Base-by-base conservation (phyloP, 2,329 filamentous ascomycete species). In the Bipolaris oryzae region DNA sequence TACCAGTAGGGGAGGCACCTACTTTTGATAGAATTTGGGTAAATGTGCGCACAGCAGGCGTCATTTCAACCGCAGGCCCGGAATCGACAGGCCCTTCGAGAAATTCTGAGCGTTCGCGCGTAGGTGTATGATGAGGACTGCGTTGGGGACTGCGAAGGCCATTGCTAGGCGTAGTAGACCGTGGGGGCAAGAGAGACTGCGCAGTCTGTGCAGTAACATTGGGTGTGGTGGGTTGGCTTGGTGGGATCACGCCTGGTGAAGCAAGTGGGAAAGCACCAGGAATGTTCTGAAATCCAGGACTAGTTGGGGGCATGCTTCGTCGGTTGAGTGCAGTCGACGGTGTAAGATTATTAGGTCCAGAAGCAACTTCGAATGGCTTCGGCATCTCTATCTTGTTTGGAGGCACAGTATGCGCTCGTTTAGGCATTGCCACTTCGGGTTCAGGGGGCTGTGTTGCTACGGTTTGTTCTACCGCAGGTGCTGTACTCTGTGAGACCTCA, bases 251-350 rank as follows among this genome's bases (percentile, higher is more conserved):
- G 15, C 74, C 74, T 31, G 75, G 75, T n/a, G 76, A 71, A 15
- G 72, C 84, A 1, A 87, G 84, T 38, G 85, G 81, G 44, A 92
- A 78, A 9, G 85, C 86, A 6, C 91, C 91, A 0, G 92, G 71
- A 25, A 74, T 71, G 23, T 64, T 48, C 10, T 71, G 60, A 5
- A 66, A 41, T 1, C 64, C 65, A 39, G 70, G 67, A 7, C 70
- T 69, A n/a, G 73, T 66, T n/a, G 70, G 47, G 16, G 47, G 60
- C 53, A 39, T 25, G n/a, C 42, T 69, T 58, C 33, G 66, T 49
- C 58, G 69, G 60, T 41, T 71, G 66, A 57, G 51, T 7, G 47
- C 43, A 5, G 38, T 23, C 3, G 35, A 33, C 15, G 51, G 49
- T 9, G 31, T 28, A 25, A 44, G 28, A 25, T 20, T 34, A 1